phyloP scores from a whole-genome alignment of 768 basidiomycete genomes.

The Ramaria sp. region DNA sequence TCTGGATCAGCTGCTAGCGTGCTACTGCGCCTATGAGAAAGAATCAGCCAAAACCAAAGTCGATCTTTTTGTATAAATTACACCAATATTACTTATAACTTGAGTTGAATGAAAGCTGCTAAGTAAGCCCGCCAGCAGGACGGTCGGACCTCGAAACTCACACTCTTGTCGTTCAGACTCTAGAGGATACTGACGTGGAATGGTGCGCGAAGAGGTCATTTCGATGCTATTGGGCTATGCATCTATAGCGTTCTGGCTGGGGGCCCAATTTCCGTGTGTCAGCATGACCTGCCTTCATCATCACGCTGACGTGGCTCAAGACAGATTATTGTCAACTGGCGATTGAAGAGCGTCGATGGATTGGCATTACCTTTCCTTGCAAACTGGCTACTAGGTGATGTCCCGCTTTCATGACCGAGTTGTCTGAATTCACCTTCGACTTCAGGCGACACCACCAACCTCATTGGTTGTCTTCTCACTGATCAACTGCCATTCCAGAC shows the following conservation, averaged over 20 bases:
- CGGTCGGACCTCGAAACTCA: background rate
- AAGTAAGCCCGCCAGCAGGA: too few species aligned
- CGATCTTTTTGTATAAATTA: too few species aligned
- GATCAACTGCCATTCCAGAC: constrained; percentile 93
- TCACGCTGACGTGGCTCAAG: constrained; percentile 26
- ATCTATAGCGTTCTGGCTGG: constrained; percentile 73
- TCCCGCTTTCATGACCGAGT: background rate
- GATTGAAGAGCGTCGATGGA: constrained; percentile 72
- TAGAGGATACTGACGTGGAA: background rate
- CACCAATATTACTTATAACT: too few species aligned
- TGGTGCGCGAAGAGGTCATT: constrained; percentile 2
- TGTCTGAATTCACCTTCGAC: background rate
- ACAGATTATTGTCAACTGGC: constrained; percentile 74
- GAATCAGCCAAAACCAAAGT: too few species aligned
- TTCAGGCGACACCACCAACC: constrained; percentile 84
- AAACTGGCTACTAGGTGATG: constrained; percentile 84
- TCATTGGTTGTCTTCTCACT: constrained; percentile 85
- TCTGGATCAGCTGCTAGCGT: too few species aligned
- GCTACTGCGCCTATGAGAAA: too few species aligned
- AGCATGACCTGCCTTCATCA: background rate
- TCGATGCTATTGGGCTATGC: constrained; percentile 43
- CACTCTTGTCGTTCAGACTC: background rate
- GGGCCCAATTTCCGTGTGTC: constrained; percentile 83
- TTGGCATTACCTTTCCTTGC: constrained; percentile 87
- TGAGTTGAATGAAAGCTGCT: background rate